These are phyloP conservation scores for Diaporthe ilicicola DNA, from an alignment of 2,329 filamentous ascomycete genomes.

Conservation along the genomic window DNA sequence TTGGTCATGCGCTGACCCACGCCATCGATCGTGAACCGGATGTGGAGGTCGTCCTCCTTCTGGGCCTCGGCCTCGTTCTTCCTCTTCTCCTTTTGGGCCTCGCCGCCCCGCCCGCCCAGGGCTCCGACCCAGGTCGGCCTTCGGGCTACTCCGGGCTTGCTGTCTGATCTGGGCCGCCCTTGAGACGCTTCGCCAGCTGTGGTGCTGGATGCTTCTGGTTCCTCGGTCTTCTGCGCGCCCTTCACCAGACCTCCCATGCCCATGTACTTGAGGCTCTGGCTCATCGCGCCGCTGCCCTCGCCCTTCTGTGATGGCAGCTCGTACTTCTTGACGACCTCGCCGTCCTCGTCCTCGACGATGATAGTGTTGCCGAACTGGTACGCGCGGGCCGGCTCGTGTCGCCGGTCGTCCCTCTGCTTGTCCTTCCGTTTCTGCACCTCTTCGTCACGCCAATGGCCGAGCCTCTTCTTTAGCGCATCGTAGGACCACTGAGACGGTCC, in stretches of 20 bases:
- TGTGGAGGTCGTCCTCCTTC: constrained; percentile 73
- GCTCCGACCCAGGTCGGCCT: constrained; percentile 39
- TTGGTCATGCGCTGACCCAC: constrained; percentile 81
- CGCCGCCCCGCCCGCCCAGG: constrained; percentile 38
- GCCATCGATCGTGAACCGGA: constrained; percentile 79
- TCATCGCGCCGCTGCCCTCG: constrained; percentile 50
- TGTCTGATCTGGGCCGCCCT: constrained; percentile 33
- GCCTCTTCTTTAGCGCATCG: constrained; percentile 56
- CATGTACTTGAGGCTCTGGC: constrained; percentile 61
- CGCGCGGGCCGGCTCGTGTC: constrained; percentile 77
- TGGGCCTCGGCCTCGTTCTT: constrained; percentile 54
- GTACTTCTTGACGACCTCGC: constrained; percentile 86
- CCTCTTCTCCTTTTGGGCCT: constrained; percentile 45
- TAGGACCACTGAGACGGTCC: constrained; percentile 51
- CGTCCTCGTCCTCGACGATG: constrained; percentile 87
- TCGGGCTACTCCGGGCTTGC: neutral
- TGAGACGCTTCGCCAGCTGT: constrained; percentile 34
- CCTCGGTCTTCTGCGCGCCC: constrained; percentile 46
- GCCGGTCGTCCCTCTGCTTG: constrained; percentile 63
- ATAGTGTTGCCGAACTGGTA: constrained; percentile 89
- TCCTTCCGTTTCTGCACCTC: constrained; percentile 70
- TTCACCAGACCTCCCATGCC: constrained; percentile 58
- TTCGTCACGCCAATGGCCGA: constrained; percentile 64
- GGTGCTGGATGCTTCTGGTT: constrained; percentile 27
- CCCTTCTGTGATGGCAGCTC: constrained; percentile 69